These are phyloP conservation scores for Penicillium capsulatum DNA, from an alignment of 2,329 filamentous ascomycete species.

Conservation along the genomic window DNA sequence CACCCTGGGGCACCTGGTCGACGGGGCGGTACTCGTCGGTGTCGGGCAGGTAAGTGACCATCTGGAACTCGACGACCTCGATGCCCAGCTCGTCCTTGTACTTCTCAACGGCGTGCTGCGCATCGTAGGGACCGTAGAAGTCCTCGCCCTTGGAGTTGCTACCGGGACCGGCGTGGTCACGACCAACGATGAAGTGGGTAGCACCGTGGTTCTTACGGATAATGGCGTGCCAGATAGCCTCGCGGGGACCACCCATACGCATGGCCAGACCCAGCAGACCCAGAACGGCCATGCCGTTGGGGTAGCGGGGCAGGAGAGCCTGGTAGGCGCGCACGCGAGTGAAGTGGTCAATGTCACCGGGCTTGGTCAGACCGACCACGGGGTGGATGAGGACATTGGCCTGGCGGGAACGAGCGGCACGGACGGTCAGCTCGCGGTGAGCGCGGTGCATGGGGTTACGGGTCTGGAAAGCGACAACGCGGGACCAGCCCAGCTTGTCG, in stretches of 20 bases:
- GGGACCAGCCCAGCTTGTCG: conserved; percentile 98
- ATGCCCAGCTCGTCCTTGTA: conserved; percentile 96
- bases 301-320: conserved; percentile 91
- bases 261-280: conserved; percentile 93
- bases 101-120: conserved; percentile 92
- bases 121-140: conserved; percentile 97
- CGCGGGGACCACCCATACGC: conserved; percentile 97
- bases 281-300: conserved; percentile 97
- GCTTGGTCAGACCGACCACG: conserved; percentile 96
- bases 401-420: conserved; percentile 89
- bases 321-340: conserved; percentile 98
- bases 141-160: conserved; percentile 97
- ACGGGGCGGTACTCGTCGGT: conserved; percentile 92
- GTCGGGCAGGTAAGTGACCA: conserved; percentile 98
- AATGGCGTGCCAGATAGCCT: conserved; percentile 99
- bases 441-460: conserved; percentile 99
- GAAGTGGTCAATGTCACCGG: conserved; percentile 99
- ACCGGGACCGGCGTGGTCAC: conserved; percentile 95
- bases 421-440: conserved; percentile 95
- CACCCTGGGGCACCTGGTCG: conserved; percentile 79
- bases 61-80: conserved; percentile 98
- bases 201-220: conserved; percentile 99
- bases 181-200: conserved; percentile 98
- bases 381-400: conserved; percentile 99
- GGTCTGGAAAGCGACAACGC: conserved; percentile 98